A percentile compares a stretch with the other conserved stretches of the same genome.
These are phyloP conservation scores for Calonectria multiphialidica DNA, from an alignment of 2,329 filamentous ascomycete species.

Conservation along the genomic window DNA sequence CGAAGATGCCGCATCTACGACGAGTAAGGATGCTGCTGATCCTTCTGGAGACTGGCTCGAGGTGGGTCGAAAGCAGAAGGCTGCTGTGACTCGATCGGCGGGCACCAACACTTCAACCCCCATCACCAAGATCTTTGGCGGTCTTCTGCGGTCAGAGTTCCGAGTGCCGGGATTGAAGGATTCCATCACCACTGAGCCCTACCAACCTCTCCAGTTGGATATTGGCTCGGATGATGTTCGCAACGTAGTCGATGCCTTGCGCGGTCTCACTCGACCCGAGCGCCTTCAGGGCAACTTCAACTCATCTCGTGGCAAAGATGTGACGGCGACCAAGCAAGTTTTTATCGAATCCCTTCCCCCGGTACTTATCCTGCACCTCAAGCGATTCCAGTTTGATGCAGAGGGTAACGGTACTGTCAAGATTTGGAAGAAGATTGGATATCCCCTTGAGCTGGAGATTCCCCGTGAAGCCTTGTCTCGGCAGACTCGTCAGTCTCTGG, in stretches of 20 bases:
- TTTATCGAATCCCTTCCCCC: conserved; percentile 93
- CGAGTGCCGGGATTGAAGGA: conserved; percentile 88
- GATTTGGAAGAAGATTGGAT: conserved; percentile 98
- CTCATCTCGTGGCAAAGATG: conserved; percentile 80
- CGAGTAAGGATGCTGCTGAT: conserved; percentile 45
- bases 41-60: conserved; percentile 80
- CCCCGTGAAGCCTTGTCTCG: conserved; percentile 89
- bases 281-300: conserved; percentile 87
- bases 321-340: conserved; percentile 90
- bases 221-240: conserved; percentile 89
- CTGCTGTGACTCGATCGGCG: conserved; percentile 87
- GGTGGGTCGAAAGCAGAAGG: conserved; percentile 91
- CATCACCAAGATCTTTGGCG: conserved; percentile 94
- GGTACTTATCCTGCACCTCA: conserved; percentile 93
- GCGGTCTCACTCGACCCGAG: conserved; percentile 85
- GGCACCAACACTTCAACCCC: conserved; percentile 83
- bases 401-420: conserved; percentile 87
- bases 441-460: conserved; percentile 94
- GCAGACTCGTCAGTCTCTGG: conserved; percentile 73
- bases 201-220: conserved; percentile 93
- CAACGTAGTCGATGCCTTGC: conserved; percentile 93
- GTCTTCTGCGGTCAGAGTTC: conserved; percentile 89
- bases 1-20: conserved; percentile 40
- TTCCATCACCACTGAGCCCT: conserved; percentile 93
- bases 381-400: conserved; percentile 96